Evolutionary conservation across 1,139 yeast species (phyloP).

Genomic region (Magnusiomyces tetraspermus): DNA sequence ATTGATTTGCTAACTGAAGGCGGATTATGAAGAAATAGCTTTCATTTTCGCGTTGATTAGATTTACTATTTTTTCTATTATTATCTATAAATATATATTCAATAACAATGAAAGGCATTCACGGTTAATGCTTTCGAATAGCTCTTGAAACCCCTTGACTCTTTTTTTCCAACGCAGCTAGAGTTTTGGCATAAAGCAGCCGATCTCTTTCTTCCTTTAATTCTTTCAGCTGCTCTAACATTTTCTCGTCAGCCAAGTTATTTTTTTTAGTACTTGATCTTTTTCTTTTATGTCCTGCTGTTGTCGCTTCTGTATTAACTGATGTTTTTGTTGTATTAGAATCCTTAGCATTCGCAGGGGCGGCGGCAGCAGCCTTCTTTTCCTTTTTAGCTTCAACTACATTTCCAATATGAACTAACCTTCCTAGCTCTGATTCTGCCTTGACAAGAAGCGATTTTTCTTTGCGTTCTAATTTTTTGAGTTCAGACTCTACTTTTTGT

Average conservation of each 20-base stretch:
- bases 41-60: neutral
- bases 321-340: neutral
- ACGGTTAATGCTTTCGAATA: neutral
- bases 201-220: conserved; percentile 29
- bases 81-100: neutral
- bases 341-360: neutral
- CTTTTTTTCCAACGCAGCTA: conserved; percentile 27
- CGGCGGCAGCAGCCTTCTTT: neutral
- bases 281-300: conserved; percentile 2
- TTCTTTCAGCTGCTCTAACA: conserved; percentile 4
- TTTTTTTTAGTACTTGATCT: neutral
- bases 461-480: conserved; percentile 23
- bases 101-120: neutral
- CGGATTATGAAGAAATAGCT: neutral
- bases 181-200: conserved; percentile 30
- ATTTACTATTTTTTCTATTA: neutral
- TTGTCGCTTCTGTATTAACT: neutral
- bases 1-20: conserved; percentile 18
- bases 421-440: conserved; percentile 24
- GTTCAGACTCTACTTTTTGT: conserved; percentile 21
- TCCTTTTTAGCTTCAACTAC: neutral
- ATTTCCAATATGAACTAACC: conserved; percentile 13
- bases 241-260: conserved; percentile 12
- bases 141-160: conserved; percentile 16
- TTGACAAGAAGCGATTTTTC: conserved; percentile 21